Evolutionary conservation across 805 yeast genomes (phyloP).

Genomic region (Lachancea waltii): DNA sequence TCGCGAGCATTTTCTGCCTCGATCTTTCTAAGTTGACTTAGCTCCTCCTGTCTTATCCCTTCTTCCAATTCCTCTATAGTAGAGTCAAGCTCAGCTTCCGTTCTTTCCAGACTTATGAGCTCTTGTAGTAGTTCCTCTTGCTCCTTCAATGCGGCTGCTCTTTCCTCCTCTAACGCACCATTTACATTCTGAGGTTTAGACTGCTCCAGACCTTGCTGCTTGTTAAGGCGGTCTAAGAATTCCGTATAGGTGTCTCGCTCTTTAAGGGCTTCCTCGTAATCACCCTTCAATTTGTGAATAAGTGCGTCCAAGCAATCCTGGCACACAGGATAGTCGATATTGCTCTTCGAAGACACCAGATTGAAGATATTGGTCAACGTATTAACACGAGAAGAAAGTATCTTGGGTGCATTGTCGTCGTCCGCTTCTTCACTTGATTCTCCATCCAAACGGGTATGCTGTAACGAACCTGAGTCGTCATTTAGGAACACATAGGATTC

Average conservation of each 20-base stretch:
- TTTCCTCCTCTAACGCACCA: slow-evolving; percentile 33
- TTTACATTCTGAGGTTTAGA: slow-evolving; percentile 38
- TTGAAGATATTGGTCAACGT: slow-evolving; percentile 63
- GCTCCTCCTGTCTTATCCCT: slow-evolving; percentile 42
- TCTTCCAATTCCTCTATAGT: slow-evolving; percentile 40
- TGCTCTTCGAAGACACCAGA: slow-evolving; percentile 62
- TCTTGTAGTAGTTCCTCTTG: slow-evolving; percentile 17
- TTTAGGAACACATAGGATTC: slow-evolving; percentile 27
- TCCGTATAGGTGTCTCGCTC: slow-evolving; percentile 76
- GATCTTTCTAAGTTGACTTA: slow-evolving; percentile 43
- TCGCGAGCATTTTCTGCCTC: slow-evolving; percentile 49
- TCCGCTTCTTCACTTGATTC: slow-evolving; percentile 18
- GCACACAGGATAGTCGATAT: slow-evolving; percentile 82
- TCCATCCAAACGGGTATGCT: slow-evolving; percentile 8
- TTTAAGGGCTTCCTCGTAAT: slow-evolving; percentile 63
- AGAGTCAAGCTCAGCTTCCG: slow-evolving; percentile 39
- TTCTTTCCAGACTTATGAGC: slow-evolving; percentile 29
- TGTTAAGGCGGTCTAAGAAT: slow-evolving; percentile 63
- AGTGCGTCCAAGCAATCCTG: slow-evolving; percentile 71
- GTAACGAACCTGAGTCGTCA: slow-evolving; percentile 11
- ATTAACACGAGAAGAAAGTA: slow-evolving; percentile 44
- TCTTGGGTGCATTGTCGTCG: slow-evolving; percentile 21
- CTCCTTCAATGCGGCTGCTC: slow-evolving; percentile 27
- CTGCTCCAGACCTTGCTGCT: slow-evolving; percentile 40
- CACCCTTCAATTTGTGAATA: slow-evolving; percentile 55